Base-by-base conservation (phyloP, 352 stramenopile genomes). In the Pythium plurisporium region DNA sequence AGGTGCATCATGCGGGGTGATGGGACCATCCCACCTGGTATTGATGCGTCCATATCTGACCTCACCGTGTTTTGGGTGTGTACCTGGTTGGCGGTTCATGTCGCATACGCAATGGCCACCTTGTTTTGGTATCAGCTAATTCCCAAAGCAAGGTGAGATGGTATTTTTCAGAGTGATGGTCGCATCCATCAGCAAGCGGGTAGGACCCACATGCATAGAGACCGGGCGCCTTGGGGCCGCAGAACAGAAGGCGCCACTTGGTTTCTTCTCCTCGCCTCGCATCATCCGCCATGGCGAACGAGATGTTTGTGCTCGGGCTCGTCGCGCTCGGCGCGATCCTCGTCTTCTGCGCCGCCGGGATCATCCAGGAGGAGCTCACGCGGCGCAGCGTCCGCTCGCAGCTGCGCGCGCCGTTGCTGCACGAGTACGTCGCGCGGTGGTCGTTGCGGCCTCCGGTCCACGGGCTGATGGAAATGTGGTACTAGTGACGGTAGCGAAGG, bases 401-500 rank as follows among this genome's bases (percentile, higher is more conserved):
- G 48, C 64, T 89, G 19, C 65, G 69, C 38, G 72, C 70, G 3
- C 79, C 79, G 17, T 55, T 89, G 54, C 69, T 89, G 14, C 62
- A 64, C 41, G 72, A 72, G 79, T 89, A 46, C 19, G 55, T 5
- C 4, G n/a, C n/a, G n/a, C n/a, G n/a, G n/a, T n/a, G n/a, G n/a
- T n/a, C n/a, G n/a, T n/a, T n/a, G n/a, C n/a, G n/a, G n/a, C n/a
- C 19, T 44, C 38, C 15, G 0, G 7, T n/a, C 11, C 15, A 42
- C 9, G 17, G 22, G 36, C 36, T 42, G 9, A 42, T 48, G 17
- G 41, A 14, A 22, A 48, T 48, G 6, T 48, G 20, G 26, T 22
- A 33, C 17, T 26, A 64, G 49, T 30, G 41, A 51, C 17, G 33
- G 44, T 14, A 37, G 12, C n/a, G 41, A 29, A 29, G 57, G 31